Base-by-base conservation (phyloP, 1,139 yeast genomes). In the Diutina scorzettiae region DNA sequence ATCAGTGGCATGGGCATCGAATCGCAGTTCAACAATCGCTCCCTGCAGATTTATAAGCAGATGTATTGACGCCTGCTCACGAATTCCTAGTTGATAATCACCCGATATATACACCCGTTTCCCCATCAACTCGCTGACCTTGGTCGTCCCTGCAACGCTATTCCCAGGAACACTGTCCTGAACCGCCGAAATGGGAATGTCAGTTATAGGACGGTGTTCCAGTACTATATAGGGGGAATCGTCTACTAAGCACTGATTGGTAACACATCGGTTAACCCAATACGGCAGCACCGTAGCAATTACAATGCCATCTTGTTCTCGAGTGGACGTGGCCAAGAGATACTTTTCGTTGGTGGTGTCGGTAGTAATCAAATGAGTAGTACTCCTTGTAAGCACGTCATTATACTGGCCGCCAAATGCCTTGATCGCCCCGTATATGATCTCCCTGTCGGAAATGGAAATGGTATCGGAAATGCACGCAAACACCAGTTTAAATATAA, bases 381-480 rank as follows among this genome's bases (percentile, higher is more conserved):
- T 83, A 47, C 71, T 71, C 43, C 72, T 71, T 8, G 85, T 77
- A 29, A 87, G 59, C n/a, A 70, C 67, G 44, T 79, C 81, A 44
- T 76, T 62, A 53, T 66, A 79, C 41, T 71, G 74, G 1, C 96
- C 96, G 1, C 95, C 96, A 49, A 83, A 68, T 0, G 84, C 81
- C 27, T 72, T 58, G 0, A 82, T 78, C 0, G 81, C 85, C 3
- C 77, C 83, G 49, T 76, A 73, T 17, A 81, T 69, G 11, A 73
- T 76, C 45, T 80, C 89, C 42, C 71, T 69, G 50, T 81, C 91
- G 7, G 78, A 78, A 1, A 57, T 57, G 0, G 80, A 67, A 31
- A 82, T 59, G 37, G 74, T 73, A 14, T 83, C 76, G 1, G 71
- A 71, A 18, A 78, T 71, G 50, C 84, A 77, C 0, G 85, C 64